phyloP scores from a whole-genome alignment of 2,329 filamentous ascomycete genomes.

The Fusarium setosum region DNA sequence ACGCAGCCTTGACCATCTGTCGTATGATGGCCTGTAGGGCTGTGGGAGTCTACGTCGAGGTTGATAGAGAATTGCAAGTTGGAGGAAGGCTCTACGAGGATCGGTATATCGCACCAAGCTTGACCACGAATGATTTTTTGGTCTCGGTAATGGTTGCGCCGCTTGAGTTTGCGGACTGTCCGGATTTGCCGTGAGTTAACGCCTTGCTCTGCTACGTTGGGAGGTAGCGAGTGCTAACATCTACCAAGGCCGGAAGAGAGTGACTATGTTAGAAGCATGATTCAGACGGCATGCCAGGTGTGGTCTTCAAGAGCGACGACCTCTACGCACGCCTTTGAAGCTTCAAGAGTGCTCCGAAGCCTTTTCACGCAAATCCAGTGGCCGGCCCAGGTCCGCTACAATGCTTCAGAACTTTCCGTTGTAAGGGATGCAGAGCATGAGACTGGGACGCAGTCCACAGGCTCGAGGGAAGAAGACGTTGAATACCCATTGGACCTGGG shows the following conservation, averaged over 20 bases:
- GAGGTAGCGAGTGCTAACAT: background rate
- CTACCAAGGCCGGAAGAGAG: background rate
- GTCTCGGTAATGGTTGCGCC: conserved; percentile 10
- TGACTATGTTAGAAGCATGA: rapidly evolving
- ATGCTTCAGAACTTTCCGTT: rapidly evolving
- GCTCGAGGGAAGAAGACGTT: background rate
- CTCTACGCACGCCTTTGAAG: background rate
- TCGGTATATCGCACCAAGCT: background rate
- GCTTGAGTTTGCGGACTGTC: conserved; percentile 12
- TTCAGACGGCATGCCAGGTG: background rate
- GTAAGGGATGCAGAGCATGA: background rate
- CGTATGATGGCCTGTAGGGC: conserved; percentile 16
- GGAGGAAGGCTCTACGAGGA: conserved; percentile 21
- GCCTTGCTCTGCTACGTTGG: background rate
- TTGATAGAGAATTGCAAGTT: conserved; percentile 18
- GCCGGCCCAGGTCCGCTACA: background rate
- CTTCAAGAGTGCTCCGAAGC: background rate
- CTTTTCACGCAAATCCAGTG: background rate
- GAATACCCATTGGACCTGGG: background rate
- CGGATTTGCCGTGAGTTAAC: conserved; percentile 18
- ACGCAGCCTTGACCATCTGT: conserved; percentile 2
- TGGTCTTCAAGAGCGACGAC: conserved; percentile 4
- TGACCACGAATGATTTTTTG: conserved; percentile 9
- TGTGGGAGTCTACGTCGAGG: conserved; percentile 14
- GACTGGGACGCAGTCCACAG: background rate